A percentile compares a stretch with the other conserved stretches of the same genome.
Conservation (phyloP, 2,329 filamentous ascomycete genomes). For the Chalaropsis thielavioides region DNA sequence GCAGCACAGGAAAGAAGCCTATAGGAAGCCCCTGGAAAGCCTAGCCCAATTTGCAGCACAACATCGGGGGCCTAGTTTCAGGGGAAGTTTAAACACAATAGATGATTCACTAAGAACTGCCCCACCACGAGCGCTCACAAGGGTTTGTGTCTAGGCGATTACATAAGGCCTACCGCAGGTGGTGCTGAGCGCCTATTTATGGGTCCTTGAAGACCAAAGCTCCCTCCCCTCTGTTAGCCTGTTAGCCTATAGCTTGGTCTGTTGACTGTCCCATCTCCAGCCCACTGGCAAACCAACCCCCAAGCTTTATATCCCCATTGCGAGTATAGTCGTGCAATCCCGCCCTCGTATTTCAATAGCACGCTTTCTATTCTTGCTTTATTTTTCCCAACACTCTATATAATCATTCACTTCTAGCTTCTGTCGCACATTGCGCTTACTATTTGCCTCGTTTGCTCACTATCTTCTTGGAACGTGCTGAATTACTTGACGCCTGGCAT, state of each 20-base stretch:
- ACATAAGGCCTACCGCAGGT: no score
- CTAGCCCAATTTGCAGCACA: not conserved
- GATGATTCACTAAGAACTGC: not conserved
- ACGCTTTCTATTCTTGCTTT: no score
- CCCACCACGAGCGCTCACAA: not conserved
- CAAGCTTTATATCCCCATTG: not conserved
- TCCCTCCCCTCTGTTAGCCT: no score
- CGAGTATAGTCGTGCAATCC: not conserved
- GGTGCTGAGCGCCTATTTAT: no score
- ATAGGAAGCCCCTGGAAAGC: no score
- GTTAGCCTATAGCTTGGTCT: not conserved
- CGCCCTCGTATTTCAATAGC: not conserved
- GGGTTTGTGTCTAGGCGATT: no score
- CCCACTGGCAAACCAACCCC: not conserved
- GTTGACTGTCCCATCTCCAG: not conserved
- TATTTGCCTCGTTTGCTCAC: not conserved
- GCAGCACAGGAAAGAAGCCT: no score
- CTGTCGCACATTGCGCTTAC: not conserved
- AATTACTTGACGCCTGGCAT: constrained; percentile 30
- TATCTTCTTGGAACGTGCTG: not conserved
- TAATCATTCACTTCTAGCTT: not conserved
- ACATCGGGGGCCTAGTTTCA: not conserved
- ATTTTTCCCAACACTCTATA: not conserved
- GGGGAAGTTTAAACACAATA: not conserved
- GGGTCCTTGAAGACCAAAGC: no score